These are phyloP conservation scores for Alternaria metachromatica DNA, from an alignment of 2,329 filamentous ascomycete genomes.

Conservation along the genomic window DNA sequence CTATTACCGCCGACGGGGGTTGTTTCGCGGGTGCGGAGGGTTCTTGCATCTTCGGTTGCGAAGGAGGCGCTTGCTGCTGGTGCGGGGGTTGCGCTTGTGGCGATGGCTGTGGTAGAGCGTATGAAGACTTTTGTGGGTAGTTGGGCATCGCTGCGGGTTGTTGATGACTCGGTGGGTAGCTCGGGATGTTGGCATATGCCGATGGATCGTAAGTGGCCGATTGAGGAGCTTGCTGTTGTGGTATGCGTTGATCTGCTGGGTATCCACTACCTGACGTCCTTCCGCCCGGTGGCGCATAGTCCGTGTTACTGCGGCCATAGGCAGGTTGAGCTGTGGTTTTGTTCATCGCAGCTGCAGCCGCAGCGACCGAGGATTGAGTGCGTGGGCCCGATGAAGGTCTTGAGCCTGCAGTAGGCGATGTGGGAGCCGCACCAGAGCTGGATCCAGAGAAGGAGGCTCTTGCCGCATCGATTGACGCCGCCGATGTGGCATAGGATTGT, in stretches of 20 bases:
- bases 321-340: conserved; percentile 50
- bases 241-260: conserved; percentile 49
- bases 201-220: conserved; percentile 77
- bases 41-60: conserved; percentile 44
- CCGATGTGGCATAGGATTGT: conserved; percentile 50
- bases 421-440: conserved; percentile 47
- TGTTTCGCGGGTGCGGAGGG: conserved; percentile 40
- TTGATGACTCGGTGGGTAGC: conserved; percentile 43
- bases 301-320: conserved; percentile 55
- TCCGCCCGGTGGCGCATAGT: conserved; percentile 46
- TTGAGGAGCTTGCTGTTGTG: conserved; percentile 53
- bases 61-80: conserved; percentile 59
- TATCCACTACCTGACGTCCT: conserved; percentile 45
- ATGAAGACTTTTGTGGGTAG: conserved; percentile 47
- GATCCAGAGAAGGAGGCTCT: conserved; percentile 52
- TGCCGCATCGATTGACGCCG: conserved; percentile 56
- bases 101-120: conserved; percentile 50
- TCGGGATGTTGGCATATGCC: conserved; percentile 67
- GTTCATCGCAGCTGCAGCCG: conserved; percentile 56
- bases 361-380: conserved; percentile 56
- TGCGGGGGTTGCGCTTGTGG: conserved; percentile 57
- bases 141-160: conserved; percentile 38
- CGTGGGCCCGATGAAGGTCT: conserved; percentile 56
- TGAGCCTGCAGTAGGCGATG: conserved; percentile 56
- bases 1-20: conserved; percentile 40